These are phyloP conservation scores for Blepharisma undulans DNA, from an alignment of 169 alveolate species.

Conservation along the genomic window DNA sequence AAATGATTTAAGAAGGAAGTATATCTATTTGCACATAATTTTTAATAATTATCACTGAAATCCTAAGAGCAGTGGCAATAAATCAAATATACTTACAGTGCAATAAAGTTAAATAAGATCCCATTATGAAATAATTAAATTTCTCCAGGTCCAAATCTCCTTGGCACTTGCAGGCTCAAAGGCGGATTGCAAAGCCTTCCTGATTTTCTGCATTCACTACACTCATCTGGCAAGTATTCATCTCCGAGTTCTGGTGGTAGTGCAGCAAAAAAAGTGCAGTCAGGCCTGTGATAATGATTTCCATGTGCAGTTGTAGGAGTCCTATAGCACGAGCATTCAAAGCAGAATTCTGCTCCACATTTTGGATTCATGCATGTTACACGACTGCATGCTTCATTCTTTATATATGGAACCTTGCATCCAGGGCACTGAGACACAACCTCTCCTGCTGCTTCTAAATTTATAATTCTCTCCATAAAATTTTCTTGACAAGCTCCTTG, in stretches of 20 bases:
- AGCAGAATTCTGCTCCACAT: constrained; percentile 32
- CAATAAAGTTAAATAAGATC: too few species aligned
- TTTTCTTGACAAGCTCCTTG: constrained; percentile 4
- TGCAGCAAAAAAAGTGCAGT: constrained; percentile 21
- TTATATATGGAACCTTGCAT: constrained; percentile 30
- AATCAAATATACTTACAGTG: too few species aligned
- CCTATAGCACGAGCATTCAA: constrained; percentile 35
- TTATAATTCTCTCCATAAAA: neutral
- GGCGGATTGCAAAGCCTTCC: constrained; percentile 4
- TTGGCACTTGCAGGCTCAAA: neutral
- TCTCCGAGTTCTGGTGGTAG: neutral
- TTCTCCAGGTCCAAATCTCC: neutral
- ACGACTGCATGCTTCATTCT: constrained; percentile 40
- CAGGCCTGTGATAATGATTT: constrained; percentile 45
- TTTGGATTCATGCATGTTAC: constrained; percentile 24
- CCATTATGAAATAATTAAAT: too few species aligned
- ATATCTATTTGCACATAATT: too few species aligned
- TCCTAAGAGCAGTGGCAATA: too few species aligned
- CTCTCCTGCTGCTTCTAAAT: constrained; percentile 4
- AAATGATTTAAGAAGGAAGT: too few species aligned
- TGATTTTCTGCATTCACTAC: neutral
- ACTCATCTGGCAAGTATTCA: neutral
- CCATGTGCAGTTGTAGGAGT: constrained; percentile 42
- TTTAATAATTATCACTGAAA: too few species aligned
- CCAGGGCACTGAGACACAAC: constrained; percentile 33